phyloP scores from a whole-genome alignment of 148 eudicot genomes.

The Amaranthus palmeri region DNA sequence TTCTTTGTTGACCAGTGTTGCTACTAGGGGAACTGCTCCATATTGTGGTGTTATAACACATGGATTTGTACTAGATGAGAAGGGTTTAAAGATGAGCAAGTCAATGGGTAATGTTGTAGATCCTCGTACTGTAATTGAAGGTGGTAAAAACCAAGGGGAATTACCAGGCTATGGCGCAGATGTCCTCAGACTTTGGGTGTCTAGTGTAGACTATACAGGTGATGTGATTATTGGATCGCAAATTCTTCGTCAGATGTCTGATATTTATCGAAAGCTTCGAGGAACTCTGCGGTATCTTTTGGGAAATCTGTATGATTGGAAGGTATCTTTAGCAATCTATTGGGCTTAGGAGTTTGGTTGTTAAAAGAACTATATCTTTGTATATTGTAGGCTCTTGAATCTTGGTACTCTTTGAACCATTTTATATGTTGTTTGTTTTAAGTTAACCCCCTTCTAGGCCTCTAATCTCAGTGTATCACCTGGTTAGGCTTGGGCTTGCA shows the following conservation, averaged over 20 bases:
- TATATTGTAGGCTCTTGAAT: neutral
- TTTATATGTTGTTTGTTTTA: neutral
- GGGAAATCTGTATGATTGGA: slow-evolving; percentile 88
- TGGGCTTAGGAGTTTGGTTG: neutral
- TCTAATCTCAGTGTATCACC: too few relatives aligned
- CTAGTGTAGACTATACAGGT: slow-evolving; percentile 92
- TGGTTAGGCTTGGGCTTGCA: too few relatives aligned
- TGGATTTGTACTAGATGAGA: slow-evolving; percentile 98
- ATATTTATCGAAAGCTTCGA: slow-evolving; percentile 84
- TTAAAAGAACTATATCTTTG: neutral
- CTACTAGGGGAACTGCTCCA: slow-evolving; percentile 94
- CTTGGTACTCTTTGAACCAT: neutral
- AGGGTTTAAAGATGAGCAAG: slow-evolving; percentile 97
- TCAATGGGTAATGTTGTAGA: slow-evolving; percentile 97
- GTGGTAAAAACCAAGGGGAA: slow-evolving; percentile 70
- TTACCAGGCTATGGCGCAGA: slow-evolving; percentile 89
- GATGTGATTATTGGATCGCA: slow-evolving; percentile 86
- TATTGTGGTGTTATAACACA: slow-evolving; percentile 82
- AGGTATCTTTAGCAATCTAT: slow-evolving; percentile 40
- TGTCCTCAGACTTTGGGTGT: slow-evolving; percentile 97
- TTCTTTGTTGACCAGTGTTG: slow-evolving; percentile 87
- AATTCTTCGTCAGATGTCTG: slow-evolving; percentile 97
- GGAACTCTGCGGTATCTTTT: slow-evolving; percentile 97
- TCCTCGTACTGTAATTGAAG: slow-evolving; percentile 81
- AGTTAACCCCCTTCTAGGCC: too few relatives aligned